These are phyloP conservation scores for Castanea crenata DNA, from an alignment of 306 rosid species.

Conservation along the genomic window DNA sequence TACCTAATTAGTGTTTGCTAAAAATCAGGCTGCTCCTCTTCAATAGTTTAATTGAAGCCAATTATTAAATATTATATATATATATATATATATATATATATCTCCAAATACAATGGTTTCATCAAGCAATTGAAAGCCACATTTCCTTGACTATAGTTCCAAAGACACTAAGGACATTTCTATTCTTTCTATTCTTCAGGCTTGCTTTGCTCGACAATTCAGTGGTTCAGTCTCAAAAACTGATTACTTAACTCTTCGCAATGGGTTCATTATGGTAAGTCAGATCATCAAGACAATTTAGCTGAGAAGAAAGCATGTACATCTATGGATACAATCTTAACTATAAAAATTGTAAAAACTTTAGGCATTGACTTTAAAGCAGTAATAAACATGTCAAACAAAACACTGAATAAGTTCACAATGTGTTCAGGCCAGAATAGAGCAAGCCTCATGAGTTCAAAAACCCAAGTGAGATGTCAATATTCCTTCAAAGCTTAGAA, in stretches of 20 bases:
- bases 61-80: neutral
- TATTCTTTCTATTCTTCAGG: slow-evolving; percentile 23
- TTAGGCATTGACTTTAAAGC: neutral
- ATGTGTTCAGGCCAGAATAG: neutral
- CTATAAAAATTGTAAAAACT: neutral
- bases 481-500: slow-evolving; percentile 1
- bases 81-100: neutral
- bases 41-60: neutral
- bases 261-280: slow-evolving; percentile 64
- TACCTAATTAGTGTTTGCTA: neutral
- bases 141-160: neutral
- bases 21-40: neutral
- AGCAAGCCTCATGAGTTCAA: neutral
- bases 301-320: slow-evolving; percentile 1
- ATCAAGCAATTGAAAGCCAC: neutral
- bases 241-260: slow-evolving; percentile 64
- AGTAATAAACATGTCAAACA: neutral
- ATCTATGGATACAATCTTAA: neutral
- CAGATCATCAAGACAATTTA: slow-evolving; percentile 5
- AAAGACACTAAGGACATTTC: neutral
- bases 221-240: slow-evolving; percentile 51
- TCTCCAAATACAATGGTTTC: neutral
- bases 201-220: slow-evolving; percentile 57
- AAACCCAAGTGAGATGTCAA: neutral
- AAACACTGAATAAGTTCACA: neutral